Evolutionary conservation across 495 filamentous ascomycete genomes (phyloP).

Genomic region (Aspergillus sparsus): DNA sequence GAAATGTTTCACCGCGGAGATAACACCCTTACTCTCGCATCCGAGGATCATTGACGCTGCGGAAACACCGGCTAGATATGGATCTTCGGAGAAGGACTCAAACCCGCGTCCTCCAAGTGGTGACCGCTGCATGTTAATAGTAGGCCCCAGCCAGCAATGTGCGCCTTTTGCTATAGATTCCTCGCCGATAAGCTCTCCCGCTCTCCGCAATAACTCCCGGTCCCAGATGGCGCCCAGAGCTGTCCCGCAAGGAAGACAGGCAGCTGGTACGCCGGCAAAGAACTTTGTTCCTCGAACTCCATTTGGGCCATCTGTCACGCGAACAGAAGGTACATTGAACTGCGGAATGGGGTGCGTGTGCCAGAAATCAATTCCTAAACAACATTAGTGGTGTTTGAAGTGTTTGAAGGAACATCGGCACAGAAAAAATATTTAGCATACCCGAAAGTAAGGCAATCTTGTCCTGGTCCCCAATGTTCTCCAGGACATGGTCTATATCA

Average conservation of each 20-base stretch:
- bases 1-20: conserved; percentile 70
- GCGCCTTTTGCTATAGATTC: conserved; percentile 66
- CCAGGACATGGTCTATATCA: conserved; percentile 35
- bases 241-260: conserved; percentile 63
- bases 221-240: conserved; percentile 68
- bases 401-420: background rate
- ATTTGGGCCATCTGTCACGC: conserved; percentile 66
- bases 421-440: conserved; percentile 4
- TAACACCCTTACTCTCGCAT: conserved; percentile 59
- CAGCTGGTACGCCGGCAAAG: conserved; percentile 60
- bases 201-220: conserved; percentile 50
- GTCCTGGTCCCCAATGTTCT: conserved; percentile 30
- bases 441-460: conserved; percentile 37
- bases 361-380: conserved; percentile 61
- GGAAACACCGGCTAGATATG: conserved; percentile 60
- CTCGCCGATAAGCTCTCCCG: conserved; percentile 58
- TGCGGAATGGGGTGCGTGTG: conserved; percentile 65
- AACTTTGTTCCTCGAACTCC: conserved; percentile 65
- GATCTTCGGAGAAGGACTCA: conserved; percentile 72
- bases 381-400: background rate
- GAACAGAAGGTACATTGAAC: conserved; percentile 63
- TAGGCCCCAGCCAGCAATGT: conserved; percentile 66
- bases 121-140: conserved; percentile 69
- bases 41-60: conserved; percentile 62
- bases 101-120: conserved; percentile 72